phyloP scores from a whole-genome alignment of 805 yeast genomes.

The Middelhovenomyces tepae region DNA sequence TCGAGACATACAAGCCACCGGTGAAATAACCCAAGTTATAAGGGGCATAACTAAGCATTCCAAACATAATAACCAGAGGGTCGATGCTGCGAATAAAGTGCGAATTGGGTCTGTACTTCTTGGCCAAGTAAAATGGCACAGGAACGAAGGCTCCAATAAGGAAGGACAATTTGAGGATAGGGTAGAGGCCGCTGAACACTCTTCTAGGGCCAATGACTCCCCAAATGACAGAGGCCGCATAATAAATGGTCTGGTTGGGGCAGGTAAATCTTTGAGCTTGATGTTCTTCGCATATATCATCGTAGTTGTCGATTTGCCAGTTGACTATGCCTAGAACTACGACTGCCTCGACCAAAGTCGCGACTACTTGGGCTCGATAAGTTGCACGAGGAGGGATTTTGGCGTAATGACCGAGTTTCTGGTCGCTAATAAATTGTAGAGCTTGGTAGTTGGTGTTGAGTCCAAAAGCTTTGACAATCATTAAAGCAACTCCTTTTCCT shows the following conservation, averaged over 20 bases:
- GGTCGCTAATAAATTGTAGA: conserved; percentile 46
- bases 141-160: conserved; percentile 39
- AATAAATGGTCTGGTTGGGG: conserved; percentile 34
- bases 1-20: conserved; percentile 27
- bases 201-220: conserved; percentile 54
- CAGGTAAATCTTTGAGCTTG: conserved; percentile 37
- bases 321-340: conserved; percentile 11
- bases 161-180: conserved; percentile 56
- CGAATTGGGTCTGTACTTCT: conserved; percentile 11
- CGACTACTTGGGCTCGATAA: conserved; percentile 39
- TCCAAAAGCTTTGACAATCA: conserved; percentile 44
- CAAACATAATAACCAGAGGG: conserved; percentile 18
- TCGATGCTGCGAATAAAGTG: conserved; percentile 16
- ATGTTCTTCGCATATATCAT: conserved; percentile 28
- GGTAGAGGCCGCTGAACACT: conserved; percentile 43
- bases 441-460: conserved; percentile 58
- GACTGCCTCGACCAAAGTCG: conserved; percentile 14
- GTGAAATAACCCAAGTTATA: conserved; percentile 18
- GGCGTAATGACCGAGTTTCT: conserved; percentile 47
- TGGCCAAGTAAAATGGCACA: conserved; percentile 19
- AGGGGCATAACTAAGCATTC: conserved; percentile 31
- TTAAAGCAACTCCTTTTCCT: conserved; percentile 46
- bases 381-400: conserved; percentile 52
- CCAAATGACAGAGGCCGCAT: conserved; percentile 45
- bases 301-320: conserved; percentile 3